Conservation (phyloP, 805 yeast genomes). For the Barnettozyma pratensis region DNA sequence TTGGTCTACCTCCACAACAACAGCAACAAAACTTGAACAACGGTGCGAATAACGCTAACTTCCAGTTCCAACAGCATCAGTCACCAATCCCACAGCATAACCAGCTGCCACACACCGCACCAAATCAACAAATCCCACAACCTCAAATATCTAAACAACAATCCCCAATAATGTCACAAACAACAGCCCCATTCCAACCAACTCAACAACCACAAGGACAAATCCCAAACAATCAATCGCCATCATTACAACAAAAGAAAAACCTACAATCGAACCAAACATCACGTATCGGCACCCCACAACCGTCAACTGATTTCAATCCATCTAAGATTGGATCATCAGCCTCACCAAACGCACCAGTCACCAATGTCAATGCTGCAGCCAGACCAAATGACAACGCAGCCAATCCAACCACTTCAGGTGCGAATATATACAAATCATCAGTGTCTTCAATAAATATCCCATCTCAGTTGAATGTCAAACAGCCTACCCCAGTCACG, state of each 20-base stretch:
- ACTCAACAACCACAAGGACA: conserved; percentile 9
- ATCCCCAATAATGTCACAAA: conserved; percentile 12
- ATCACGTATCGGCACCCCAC: conserved; percentile 20
- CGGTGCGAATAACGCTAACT: conserved; percentile 1
- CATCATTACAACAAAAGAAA: conserved; percentile 9
- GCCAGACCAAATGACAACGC: conserved; percentile 33
- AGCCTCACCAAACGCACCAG: conserved; percentile 32
- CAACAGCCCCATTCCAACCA: not conserved
- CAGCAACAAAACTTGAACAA: not conserved
- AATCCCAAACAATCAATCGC: conserved; percentile 14
- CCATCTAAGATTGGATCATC: conserved; percentile 16
- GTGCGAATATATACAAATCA: conserved; percentile 32
- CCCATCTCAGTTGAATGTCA: conserved; percentile 61
- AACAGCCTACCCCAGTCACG: conserved; percentile 59
- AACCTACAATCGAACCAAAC: conserved; percentile 12
- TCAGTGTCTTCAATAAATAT: conserved; percentile 64
- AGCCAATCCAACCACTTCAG: conserved; percentile 21
- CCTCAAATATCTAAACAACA: conserved; percentile 13
- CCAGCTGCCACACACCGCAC: not conserved
- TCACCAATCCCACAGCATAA: not conserved
- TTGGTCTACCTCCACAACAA: conserved; percentile 7
- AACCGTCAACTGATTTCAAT: conserved; percentile 10
- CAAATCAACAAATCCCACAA: conserved; percentile 8
- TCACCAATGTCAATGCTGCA: conserved; percentile 45
- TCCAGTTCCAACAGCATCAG: conserved; percentile 7